Percentiles rank a stretch among this genome's conserved stretches.
phyloP scores from a whole-genome alignment of 441 rosid species.

The Eruca vesicaria region DNA sequence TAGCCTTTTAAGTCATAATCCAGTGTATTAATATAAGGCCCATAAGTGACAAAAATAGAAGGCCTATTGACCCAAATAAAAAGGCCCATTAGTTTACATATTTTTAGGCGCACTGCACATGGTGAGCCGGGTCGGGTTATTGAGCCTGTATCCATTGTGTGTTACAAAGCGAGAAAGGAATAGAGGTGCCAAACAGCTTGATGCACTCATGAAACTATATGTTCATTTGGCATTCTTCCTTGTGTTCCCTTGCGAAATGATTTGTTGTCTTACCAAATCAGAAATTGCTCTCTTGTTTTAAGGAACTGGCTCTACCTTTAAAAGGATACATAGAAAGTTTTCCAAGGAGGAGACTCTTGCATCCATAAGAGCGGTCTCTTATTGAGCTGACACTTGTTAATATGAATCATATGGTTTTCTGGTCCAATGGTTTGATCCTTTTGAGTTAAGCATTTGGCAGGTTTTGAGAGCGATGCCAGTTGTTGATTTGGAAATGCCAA shows the following conservation, averaged over 20 bases:
- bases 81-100: neutral
- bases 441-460: conserved; percentile 41
- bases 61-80: too few relatives aligned
- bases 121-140: too few relatives aligned
- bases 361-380: conserved; percentile 89
- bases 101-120: neutral
- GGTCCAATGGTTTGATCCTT: neutral
- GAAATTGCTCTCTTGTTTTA: conserved; percentile 24
- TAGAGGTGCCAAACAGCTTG: conserved; percentile 95
- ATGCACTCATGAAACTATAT: conserved; percentile 89
- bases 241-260: too few relatives aligned
- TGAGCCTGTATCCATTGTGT: too few relatives aligned
- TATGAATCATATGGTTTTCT: neutral
- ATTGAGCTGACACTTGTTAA: conserved; percentile 75
- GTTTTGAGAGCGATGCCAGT: conserved; percentile 95
- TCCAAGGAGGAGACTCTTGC: conserved; percentile 69
- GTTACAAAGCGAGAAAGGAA: conserved; percentile 92
- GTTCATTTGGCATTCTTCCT: neutral
- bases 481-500: conserved; percentile 86
- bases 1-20: neutral
- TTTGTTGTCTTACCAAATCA: too few relatives aligned
- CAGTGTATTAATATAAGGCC: neutral
- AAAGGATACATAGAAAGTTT: conserved; percentile 69
- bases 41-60: neutral
- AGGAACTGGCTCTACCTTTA: conserved; percentile 85